Base-by-base conservation (phyloP, 768 basidiomycete species). In the Suillus cothurnatus region DNA sequence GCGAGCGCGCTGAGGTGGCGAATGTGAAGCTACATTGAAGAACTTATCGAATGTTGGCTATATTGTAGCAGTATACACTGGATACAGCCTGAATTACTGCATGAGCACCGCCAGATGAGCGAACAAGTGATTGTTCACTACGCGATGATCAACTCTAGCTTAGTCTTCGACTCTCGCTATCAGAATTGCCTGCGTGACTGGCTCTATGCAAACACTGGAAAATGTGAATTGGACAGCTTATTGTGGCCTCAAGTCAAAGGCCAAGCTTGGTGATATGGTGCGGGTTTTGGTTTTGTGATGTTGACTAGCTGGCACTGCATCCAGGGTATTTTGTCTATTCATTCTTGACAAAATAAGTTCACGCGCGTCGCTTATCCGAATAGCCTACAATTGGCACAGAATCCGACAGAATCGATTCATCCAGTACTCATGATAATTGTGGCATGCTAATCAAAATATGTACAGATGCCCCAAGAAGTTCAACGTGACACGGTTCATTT, bases 1-100 rank as follows among this genome's bases (percentile, higher is more conserved):
- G 75, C 73, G 6, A 75, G 76, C 31, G 68, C 70, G 31, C 62
- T 75, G 38, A 72, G 73, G 66, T 76, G 75, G 73, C 73, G 69
- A 21, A 74, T 73, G 69, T 63, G 38, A 63, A 28, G 38, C 17
- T 28, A 11, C 0, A 9, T 39, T 7, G 19, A 21, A 19, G 19
- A 41, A 21, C 39, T 28, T 39, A 36, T 58, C 7, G 21, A 34
- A 7, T 6, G 17, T 15, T 36, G 14, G 26, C 26, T 52, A n/a
- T 6, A 56, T 14, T 57, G 55, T 28, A 7, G 15, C 6, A 28
- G 17, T n/a, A n/a, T n/a, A n/a, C n/a, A n/a, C 21, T 45, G 21
- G 17, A 23, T 23, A 6, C 38, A 11, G 6, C 56, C n/a, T 26
- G 38, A 19, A 8, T 15, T 15, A 4, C n/a, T 26, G 28, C 28